Conservation (phyloP, 2,329 filamentous ascomycete species). For the Colletotrichum cuscutae region DNA sequence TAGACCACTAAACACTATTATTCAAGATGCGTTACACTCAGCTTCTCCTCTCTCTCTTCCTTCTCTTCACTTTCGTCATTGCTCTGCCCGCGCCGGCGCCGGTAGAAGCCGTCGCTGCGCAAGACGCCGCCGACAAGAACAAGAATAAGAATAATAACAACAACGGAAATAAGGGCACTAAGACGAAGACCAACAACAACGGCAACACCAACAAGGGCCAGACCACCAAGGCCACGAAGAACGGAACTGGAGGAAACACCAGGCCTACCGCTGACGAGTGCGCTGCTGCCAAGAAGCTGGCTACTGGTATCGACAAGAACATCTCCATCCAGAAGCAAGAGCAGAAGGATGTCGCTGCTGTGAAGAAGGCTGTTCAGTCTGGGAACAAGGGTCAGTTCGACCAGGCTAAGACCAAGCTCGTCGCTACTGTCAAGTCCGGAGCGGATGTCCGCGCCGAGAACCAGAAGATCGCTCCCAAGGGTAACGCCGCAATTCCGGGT, state of each 20-base stretch:
- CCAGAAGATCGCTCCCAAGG: constrained; percentile 36
- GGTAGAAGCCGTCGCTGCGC: background rate
- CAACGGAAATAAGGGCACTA: background rate
- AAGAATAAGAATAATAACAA: background rate
- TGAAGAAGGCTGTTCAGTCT: constrained; percentile 27
- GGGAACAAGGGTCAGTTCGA: constrained; percentile 30
- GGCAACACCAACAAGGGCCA: background rate
- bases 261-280: constrained; percentile 20
- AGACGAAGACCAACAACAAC: background rate
- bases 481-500: constrained; percentile 33
- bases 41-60: constrained; percentile 6
- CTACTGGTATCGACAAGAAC: constrained; percentile 38
- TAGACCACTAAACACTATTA: background rate
- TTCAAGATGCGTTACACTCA: constrained; percentile 22
- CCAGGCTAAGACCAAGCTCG: constrained; percentile 33
- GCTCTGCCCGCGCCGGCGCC: constrained; percentile 11
- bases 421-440: constrained; percentile 38
- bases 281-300: constrained; percentile 36
- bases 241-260: background rate
- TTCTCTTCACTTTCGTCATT: constrained; percentile 15
- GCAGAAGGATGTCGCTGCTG: constrained; percentile 26
- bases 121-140: background rate
- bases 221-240: background rate
- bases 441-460: constrained; percentile 37
- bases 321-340: constrained; percentile 39